A percentile compares a stretch with the other conserved stretches of the same genome.
Evolutionary conservation across 108 stramenopile species (phyloP).

Genomic region (Skeletonema tropicum): DNA sequence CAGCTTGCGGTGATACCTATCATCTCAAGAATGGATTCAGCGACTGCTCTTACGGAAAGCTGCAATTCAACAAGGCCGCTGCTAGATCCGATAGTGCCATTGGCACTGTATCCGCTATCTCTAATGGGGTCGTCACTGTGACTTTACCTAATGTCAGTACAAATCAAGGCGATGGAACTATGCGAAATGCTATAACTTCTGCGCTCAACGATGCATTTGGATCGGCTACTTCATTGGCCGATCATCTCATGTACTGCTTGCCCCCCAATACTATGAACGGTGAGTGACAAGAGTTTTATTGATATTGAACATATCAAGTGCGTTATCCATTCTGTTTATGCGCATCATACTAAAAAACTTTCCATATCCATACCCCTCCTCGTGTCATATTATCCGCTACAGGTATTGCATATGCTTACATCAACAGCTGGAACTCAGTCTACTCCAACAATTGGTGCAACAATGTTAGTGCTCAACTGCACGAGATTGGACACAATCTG

Average conservation of each 20-base stretch:
- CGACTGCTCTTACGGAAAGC: constrained; percentile 30
- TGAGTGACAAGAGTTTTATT: background rate
- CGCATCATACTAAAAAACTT: background rate
- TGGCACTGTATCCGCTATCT: background rate
- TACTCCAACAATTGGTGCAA: constrained; percentile 39
- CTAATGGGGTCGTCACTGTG: constrained; percentile 22
- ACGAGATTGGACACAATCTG: constrained; percentile 40
- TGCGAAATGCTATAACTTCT: constrained; percentile 10
- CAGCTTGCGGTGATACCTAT: constrained; percentile 10
- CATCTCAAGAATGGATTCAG: constrained; percentile 44
- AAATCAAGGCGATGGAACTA: constrained; percentile 6
- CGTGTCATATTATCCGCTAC: too few relatives aligned
- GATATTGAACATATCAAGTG: background rate
- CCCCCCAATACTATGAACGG: constrained; percentile 50
- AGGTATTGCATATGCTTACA: constrained; percentile 41
- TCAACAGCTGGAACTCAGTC: constrained; percentile 30
- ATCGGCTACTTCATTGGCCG: constrained; percentile 27
- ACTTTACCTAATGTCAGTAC: background rate
- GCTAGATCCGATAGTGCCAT: constrained; percentile 2
- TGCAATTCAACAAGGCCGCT: constrained; percentile 14
- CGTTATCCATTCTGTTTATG: background rate
- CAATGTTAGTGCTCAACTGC: constrained; percentile 7
- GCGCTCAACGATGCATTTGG: constrained; percentile 35
- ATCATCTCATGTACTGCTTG: constrained; percentile 70
- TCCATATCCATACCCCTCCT: background rate